Evolutionary conservation across 306 rosid genomes (phyloP).

Genomic region (Ormosia emarginata): DNA sequence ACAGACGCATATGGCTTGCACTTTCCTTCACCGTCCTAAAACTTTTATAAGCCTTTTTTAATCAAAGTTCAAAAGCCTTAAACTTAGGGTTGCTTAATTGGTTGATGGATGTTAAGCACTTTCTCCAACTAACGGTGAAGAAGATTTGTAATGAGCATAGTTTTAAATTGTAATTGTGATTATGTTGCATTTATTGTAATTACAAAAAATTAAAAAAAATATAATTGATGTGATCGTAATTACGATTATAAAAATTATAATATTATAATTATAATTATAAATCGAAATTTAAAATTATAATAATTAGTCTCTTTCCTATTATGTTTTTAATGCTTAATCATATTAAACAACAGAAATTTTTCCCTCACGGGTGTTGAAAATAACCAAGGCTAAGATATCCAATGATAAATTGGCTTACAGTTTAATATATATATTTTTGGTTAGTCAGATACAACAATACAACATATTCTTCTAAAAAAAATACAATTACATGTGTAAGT

Average conservation of each 20-base stretch:
- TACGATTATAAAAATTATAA: too few species aligned
- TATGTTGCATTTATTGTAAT: too few species aligned
- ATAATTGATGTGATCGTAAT: too few species aligned
- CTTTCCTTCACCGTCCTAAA: conserved; percentile 27
- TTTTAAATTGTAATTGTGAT: too few species aligned
- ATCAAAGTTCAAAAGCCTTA: conserved; percentile 21
- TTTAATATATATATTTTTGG: neutral
- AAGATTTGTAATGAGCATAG: neutral
- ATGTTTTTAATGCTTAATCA: neutral
- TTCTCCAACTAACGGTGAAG: neutral
- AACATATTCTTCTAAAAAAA: neutral
- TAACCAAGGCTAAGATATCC: neutral
- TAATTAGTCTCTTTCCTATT: neutral
- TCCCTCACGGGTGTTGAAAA: neutral
- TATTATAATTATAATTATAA: too few species aligned
- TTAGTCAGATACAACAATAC: too few species aligned
- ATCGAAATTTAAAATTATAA: too few species aligned
- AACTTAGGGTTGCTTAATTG: neutral
- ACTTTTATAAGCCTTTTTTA: neutral
- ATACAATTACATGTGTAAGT: neutral
- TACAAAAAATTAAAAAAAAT: too few species aligned
- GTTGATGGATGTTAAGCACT: neutral
- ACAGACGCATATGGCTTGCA: neutral
- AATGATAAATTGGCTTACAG: neutral
- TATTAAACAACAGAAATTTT: neutral